Conservation (phyloP, 805 yeast species). For the Pichia occidentalis region DNA sequence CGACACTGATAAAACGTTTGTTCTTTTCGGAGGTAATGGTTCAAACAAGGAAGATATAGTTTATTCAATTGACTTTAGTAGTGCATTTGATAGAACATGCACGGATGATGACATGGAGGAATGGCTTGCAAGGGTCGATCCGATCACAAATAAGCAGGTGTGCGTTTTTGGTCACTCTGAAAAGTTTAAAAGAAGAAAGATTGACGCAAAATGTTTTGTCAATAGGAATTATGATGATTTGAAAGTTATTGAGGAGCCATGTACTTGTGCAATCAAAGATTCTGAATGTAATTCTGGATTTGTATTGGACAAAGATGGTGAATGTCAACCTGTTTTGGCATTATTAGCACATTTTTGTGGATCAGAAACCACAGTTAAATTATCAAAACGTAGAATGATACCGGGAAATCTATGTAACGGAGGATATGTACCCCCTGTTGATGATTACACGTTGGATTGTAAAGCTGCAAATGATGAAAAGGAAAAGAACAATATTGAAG, state of each 20-base stretch:
- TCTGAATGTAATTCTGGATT: conserved; percentile 64
- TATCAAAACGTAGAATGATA: conserved; percentile 22
- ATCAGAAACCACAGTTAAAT: conserved; percentile 15
- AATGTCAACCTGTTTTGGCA: conserved; percentile 38
- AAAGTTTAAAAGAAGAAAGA: conserved; percentile 56
- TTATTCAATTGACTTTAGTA: conserved; percentile 47
- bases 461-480: conserved; percentile 22
- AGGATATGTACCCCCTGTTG: conserved; percentile 17
- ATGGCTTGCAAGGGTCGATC: conserved; percentile 46
- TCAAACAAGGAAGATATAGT: conserved; percentile 18
- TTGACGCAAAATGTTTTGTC: conserved; percentile 57
- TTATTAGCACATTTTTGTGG: conserved; percentile 21
- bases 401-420: conserved; percentile 26
- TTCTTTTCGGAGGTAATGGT: conserved; percentile 39
- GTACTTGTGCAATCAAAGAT: conserved; percentile 60
- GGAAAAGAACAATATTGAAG: conserved; percentile 27
- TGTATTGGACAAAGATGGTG: conserved; percentile 28
- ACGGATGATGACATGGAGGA: conserved; percentile 54
- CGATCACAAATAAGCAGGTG: conserved; percentile 28
- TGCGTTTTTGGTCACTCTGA: conserved; percentile 71
- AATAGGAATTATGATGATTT: conserved; percentile 42
- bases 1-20: conserved; percentile 57
- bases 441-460: conserved; percentile 34
- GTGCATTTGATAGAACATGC: conserved; percentile 45
- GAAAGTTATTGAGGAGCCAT: conserved; percentile 42